Conservation (phyloP, 2,329 filamentous ascomycete genomes). For the Geosmithia flava region DNA sequence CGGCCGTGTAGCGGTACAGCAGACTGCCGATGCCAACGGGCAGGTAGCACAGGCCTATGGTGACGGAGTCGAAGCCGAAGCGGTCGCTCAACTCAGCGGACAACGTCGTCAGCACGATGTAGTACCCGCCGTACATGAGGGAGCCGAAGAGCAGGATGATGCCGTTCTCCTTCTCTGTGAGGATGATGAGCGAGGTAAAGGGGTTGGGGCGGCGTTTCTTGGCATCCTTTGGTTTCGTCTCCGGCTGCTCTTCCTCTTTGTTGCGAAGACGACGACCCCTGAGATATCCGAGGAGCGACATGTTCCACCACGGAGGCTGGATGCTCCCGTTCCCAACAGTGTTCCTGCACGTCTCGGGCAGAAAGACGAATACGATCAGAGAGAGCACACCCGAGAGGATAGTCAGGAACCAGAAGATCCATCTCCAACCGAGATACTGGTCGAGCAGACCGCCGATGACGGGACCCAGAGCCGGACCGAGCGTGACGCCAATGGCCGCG, state of each 20-base stretch:
- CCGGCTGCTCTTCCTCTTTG: conserved; percentile 3
- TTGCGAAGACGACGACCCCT: conserved; percentile 5
- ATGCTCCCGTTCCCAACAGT: conserved; percentile 41
- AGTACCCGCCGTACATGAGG: conserved; percentile 42
- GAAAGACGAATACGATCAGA: conserved; percentile 28
- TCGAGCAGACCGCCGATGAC: conserved; percentile 46
- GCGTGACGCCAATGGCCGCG: conserved; percentile 31
- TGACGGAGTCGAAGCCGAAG: conserved; percentile 35
- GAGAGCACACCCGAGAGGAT: conserved; percentile 30
- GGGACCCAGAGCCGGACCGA: conserved; percentile 38
- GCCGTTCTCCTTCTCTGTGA: conserved; percentile 44
- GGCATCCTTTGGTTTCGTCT: conserved; percentile 10
- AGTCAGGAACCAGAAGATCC: conserved; percentile 50
- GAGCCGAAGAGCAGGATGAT: conserved; percentile 39
- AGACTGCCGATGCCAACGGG: conserved; percentile 39
- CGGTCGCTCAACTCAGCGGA: conserved; percentile 36
- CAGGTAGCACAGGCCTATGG: conserved; percentile 41
- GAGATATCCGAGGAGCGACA: conserved; percentile 38
- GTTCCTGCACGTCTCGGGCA: conserved; percentile 35
- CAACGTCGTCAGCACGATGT: conserved; percentile 38
- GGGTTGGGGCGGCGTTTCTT: conserved; percentile 40
- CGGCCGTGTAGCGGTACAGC: conserved; percentile 35
- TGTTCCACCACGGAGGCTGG: conserved; percentile 38
- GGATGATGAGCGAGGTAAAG: conserved; percentile 36
- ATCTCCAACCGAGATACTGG: conserved; percentile 44